Evolutionary conservation across 2,329 filamentous ascomycete genomes (phyloP), one percentile per base, ranked within the genome.

Genomic region (Sporothrix protearum): DNA sequence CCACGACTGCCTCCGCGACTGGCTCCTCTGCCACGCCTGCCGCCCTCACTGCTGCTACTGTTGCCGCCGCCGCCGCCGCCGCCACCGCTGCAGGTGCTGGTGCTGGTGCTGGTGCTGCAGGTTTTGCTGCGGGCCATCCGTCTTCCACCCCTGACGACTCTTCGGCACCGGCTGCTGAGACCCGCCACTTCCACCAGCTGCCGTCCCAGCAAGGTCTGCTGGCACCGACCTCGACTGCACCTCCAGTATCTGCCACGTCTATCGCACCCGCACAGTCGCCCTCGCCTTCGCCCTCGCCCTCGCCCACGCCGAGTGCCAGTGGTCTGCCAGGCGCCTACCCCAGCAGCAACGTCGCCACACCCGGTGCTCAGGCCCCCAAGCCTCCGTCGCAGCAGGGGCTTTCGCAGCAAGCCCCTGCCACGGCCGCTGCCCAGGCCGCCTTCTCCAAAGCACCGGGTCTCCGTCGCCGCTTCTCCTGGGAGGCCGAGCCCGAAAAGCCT

Each of bases 401-500:
- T n/a, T 9, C 57, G 6, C 57, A 61, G 14, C 36, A 45, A 22
- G 59, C n/a, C 2, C 55, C 55, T 1, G 55, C 53, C 9, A n/a
- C 55, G 4, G 55, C 33, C 3, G 42, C 63, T 10, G 63, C 63
- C 12, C 57, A 61, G 33, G 39, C 42, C 30, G 68, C 71, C n/a
- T 66, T 69, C 12, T 16, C 59, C 8, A 39, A 28, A 0, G 42
- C 67, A 1, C 45, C 61, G 6, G 51, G 12, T 12, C 45, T 72
- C 0, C 77, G 74, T 7, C 74, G 76, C 28, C 80, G 81, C 0
- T 84, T 84, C 71, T 84, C 83, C 3, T 85, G 83, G 83, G 83
- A 84, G 73, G 76, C 77, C 1, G 79, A 80, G 53, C 72, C 78
- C 1, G 80, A 80, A 61, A 61, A 64, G 16, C 10, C 55, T 30